Conservation (phyloP, 805 yeast species). For the Yamadazyma sp. region DNA sequence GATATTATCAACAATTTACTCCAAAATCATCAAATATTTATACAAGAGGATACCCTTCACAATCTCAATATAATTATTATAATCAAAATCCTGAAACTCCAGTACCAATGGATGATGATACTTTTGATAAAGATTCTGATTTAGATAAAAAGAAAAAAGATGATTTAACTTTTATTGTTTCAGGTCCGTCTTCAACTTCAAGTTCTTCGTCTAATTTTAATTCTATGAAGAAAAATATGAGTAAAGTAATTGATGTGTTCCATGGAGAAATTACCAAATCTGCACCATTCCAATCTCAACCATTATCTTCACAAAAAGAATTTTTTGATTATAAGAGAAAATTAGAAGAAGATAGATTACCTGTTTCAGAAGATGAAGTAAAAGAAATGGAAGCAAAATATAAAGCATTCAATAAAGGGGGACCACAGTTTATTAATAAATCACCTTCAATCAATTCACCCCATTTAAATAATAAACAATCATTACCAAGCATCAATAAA, state of each 20-base stretch:
- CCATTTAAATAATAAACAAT: too few species aligned
- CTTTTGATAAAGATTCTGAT: not conserved
- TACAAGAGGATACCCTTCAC: constrained; percentile 8
- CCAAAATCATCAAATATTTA: constrained; percentile 14
- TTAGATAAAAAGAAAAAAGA: too few species aligned
- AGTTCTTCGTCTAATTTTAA: too few species aligned
- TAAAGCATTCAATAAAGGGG: too few species aligned
- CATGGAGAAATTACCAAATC: constrained; percentile 42
- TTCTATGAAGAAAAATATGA: too few species aligned
- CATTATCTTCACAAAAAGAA: constrained; percentile 47
- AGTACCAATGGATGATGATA: not conserved
- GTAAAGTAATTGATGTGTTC: constrained; percentile 47
- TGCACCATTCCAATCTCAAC: constrained; percentile 52
- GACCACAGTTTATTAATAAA: too few species aligned
- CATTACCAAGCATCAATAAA: too few species aligned
- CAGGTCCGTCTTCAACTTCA: too few species aligned
- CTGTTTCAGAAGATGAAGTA: constrained; percentile 28
- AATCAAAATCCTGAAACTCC: too few species aligned
- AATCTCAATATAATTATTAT: constrained; percentile 3
- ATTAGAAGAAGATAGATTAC: constrained; percentile 20
- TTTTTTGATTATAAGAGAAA: constrained; percentile 23
- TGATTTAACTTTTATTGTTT: too few species aligned
- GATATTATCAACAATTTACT: constrained; percentile 12
- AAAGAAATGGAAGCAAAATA: constrained; percentile 30
- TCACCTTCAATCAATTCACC: too few species aligned